phyloP scores from a whole-genome alignment of 2,329 filamentous ascomycete species.

The Hymenotorrendiella dingleyae region DNA sequence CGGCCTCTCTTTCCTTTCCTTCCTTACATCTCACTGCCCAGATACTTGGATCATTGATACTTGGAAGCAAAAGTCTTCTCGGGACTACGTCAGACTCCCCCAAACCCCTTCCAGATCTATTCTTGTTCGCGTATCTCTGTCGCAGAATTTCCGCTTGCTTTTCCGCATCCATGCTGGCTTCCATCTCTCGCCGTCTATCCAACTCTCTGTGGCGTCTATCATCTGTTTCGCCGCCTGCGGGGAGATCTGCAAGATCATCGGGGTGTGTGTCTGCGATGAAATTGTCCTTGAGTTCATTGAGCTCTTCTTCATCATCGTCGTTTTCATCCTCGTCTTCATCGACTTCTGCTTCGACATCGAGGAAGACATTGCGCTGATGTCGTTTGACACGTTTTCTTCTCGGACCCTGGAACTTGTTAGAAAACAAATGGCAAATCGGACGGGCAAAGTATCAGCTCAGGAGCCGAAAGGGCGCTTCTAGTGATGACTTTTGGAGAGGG shows the following conservation, averaged over 20 bases:
- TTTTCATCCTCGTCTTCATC: constrained; percentile 87
- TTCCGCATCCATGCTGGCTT: constrained; percentile 85
- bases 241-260: constrained; percentile 75
- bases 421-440: background rate
- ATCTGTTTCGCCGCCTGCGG: constrained; percentile 71
- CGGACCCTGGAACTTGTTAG: constrained; percentile 45
- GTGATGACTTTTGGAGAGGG: too few species aligned
- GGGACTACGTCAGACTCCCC: constrained; percentile 73
- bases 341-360: constrained; percentile 97
- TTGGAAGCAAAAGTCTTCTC: constrained; percentile 80
- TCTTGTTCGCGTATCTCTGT: constrained; percentile 80
- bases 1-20: constrained; percentile 88
- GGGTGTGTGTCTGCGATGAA: constrained; percentile 87
- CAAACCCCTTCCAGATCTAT: constrained; percentile 59
- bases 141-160: constrained; percentile 83
- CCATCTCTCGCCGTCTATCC: constrained; percentile 82
- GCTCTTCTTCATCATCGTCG: constrained; percentile 84
- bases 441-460: too few species aligned
- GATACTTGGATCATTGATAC: constrained; percentile 91
- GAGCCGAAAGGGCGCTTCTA: too few species aligned
- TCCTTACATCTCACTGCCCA: constrained; percentile 92
- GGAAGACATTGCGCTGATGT: constrained; percentile 75
- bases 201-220: constrained; percentile 91
- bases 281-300: constrained; percentile 69
- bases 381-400: constrained; percentile 70